phyloP scores from a whole-genome alignment of 768 basidiomycete species.

The Naematelia encephala region DNA sequence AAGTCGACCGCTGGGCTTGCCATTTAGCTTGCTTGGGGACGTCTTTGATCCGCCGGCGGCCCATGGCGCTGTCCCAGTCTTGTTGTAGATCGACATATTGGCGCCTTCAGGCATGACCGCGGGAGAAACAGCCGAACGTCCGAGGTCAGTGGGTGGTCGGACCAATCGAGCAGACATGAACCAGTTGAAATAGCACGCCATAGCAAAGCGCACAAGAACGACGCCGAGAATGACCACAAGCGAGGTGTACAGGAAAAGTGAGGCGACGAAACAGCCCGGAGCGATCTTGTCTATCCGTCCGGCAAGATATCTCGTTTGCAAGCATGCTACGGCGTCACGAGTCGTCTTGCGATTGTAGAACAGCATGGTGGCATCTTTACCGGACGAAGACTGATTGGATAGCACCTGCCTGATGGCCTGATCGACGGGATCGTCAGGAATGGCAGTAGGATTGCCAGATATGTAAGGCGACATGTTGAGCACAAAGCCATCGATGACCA shows the following conservation, averaged over 20 bases:
- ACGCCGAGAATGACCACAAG: constrained; percentile 87
- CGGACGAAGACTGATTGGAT: constrained; percentile 54
- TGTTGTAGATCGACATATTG: constrained; percentile 87
- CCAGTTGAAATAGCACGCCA: constrained; percentile 98
- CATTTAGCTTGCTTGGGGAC: constrained; percentile 11
- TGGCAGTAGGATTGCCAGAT: constrained; percentile 62
- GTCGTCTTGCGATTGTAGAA: constrained; percentile 71
- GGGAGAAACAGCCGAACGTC: constrained; percentile 82
- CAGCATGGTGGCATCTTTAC: constrained; percentile 85
- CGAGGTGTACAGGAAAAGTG: constrained; percentile 81
- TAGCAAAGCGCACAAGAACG: constrained; percentile 83
- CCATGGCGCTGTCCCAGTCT: constrained; percentile 92
- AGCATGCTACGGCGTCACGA: constrained; percentile 69
- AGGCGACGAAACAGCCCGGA: constrained; percentile 89
- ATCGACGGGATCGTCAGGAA: constrained; percentile 76
- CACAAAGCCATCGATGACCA: constrained; percentile 90
- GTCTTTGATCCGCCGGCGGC: constrained; percentile 52
- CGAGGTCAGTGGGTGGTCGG: constrained; percentile 70
- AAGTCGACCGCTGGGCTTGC: constrained; percentile 19
- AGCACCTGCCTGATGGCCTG: constrained; percentile 73
- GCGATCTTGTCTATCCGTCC: constrained; percentile 96
- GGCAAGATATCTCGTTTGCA: constrained; percentile 79
- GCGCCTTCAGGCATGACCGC: constrained; percentile 96
- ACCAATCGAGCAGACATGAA: constrained; percentile 81
- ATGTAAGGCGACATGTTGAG: constrained; percentile 90